Conservation (phyloP, 2,329 filamentous ascomycete species). For the Purpureocillium lavendulum region DNA sequence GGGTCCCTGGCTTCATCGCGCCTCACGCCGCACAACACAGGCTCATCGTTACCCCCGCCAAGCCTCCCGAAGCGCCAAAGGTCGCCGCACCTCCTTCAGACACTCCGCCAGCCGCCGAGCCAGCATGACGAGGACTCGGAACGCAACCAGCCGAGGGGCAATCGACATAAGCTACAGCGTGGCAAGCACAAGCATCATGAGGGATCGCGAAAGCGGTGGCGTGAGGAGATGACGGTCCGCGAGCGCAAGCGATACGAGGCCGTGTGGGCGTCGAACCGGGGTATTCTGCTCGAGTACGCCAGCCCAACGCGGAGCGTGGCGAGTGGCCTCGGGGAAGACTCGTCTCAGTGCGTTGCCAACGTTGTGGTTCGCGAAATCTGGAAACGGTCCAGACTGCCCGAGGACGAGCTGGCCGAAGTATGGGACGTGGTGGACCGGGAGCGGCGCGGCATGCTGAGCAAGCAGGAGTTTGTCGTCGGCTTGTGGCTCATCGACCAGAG, state of each 20-base stretch:
- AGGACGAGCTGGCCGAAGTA: slow-evolving; percentile 62
- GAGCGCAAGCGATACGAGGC: slow-evolving; percentile 79
- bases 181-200: slow-evolving; percentile 68
- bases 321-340: slow-evolving; percentile 13
- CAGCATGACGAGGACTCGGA: slow-evolving; percentile 45
- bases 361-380: slow-evolving; percentile 70
- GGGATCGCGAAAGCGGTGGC: slow-evolving; percentile 67
- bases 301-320: slow-evolving; percentile 8
- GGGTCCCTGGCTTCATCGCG: slow-evolving; percentile 63
- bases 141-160: slow-evolving; percentile 35
- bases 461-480: slow-evolving; percentile 73
- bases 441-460: slow-evolving; percentile 46
- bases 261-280: slow-evolving; percentile 76
- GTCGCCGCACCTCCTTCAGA: slow-evolving; percentile 53
- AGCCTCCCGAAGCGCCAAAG: slow-evolving; percentile 33
- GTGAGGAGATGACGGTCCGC: slow-evolving; percentile 61
- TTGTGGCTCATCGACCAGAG: slow-evolving; percentile 78
- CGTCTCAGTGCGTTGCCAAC: slow-evolving; percentile 50
- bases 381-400: slow-evolving; percentile 58
- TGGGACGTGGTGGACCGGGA: slow-evolving; percentile 65
- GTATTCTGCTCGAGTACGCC: slow-evolving; percentile 34
- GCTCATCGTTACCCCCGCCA: slow-evolving; percentile 23
- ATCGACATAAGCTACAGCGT: slow-evolving; percentile 44
- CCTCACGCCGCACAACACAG: slow-evolving; percentile 29
- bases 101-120: slow-evolving; percentile 49